Evolutionary conservation across 1,284 basidiomycete genomes (phyloP).

Genomic region (Neonothopanus nambi): DNA sequence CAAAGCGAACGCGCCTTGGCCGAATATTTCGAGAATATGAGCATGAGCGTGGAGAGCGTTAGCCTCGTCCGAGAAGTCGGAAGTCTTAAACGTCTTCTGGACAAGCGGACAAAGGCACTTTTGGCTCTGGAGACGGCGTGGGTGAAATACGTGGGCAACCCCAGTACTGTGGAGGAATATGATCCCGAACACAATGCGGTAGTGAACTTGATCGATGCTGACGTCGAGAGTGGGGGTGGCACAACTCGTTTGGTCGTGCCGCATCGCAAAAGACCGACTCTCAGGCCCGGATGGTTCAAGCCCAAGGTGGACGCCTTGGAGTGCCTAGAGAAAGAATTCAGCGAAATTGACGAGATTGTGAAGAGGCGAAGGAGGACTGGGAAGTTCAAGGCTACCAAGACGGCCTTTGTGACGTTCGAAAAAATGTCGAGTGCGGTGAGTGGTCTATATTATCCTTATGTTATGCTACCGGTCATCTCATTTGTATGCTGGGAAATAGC

Average conservation of each 20-base stretch:
- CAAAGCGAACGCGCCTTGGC: slow-evolving; percentile 84
- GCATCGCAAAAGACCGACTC: slow-evolving; percentile 67
- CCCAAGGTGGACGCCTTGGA: slow-evolving; percentile 84
- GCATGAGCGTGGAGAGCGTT: slow-evolving; percentile 83
- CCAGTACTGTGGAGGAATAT: slow-evolving; percentile 75
- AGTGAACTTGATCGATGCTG: slow-evolving; percentile 31
- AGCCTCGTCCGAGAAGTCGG: slow-evolving; percentile 86
- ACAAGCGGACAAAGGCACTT: slow-evolving; percentile 77
- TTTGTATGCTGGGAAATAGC: slow-evolving; percentile 48
- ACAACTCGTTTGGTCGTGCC: slow-evolving; percentile 70
- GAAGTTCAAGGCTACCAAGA: slow-evolving; percentile 77
- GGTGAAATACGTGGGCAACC: slow-evolving; percentile 92
- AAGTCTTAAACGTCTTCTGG: slow-evolving; percentile 71
- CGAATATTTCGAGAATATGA: slow-evolving; percentile 91
- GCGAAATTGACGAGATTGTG: slow-evolving; percentile 79
- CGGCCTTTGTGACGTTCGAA: slow-evolving; percentile 97
- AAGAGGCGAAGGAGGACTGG: slow-evolving; percentile 63
- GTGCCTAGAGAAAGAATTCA: slow-evolving; percentile 77
- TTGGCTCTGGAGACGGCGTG: slow-evolving; percentile 81
- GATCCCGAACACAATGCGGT: slow-evolving; percentile 61
- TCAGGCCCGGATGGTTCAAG: slow-evolving; percentile 68
- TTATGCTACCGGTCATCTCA: neutral
- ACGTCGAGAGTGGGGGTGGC: slow-evolving; percentile 53
- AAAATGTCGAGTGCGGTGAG: slow-evolving; percentile 88
- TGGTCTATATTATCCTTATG: slow-evolving; percentile 16